Evolutionary conservation across 257 asterid species (phyloP).

Genomic region (Solanum tarapatanum): DNA sequence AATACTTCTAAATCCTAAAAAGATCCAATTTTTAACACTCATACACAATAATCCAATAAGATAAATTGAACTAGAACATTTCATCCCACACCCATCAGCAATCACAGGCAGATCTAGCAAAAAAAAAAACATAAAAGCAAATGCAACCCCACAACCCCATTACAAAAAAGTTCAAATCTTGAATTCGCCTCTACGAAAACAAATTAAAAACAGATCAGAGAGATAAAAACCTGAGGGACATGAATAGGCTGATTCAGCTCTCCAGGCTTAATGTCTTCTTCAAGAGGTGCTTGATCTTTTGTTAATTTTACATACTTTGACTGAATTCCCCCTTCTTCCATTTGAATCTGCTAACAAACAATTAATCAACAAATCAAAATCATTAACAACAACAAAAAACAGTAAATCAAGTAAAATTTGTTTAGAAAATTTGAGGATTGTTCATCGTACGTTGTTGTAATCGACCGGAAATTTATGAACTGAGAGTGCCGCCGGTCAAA

Average conservation of each 20-base stretch:
- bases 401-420: neutral
- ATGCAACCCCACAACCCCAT: neutral
- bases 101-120: neutral
- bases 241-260: constrained; percentile 95
- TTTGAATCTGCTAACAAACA: neutral
- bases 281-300: constrained; percentile 67
- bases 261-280: constrained; percentile 74
- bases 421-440: neutral
- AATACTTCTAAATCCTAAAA: neutral
- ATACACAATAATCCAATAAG: neutral
- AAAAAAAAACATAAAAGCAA: neutral
- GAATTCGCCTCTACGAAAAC: neutral
- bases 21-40: neutral
- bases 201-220: neutral
- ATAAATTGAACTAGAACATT: neutral
- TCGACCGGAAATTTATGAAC: neutral
- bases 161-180: neutral
- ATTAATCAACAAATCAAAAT: neutral
- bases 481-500: neutral
- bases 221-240: constrained; percentile 55
- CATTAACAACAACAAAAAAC: neutral
- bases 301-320: constrained; percentile 84
- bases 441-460: neutral
- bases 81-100: neutral
- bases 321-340: constrained; percentile 64